Base-by-base conservation (phyloP, 495 filamentous ascomycete species). In the Thozetella sp. region DNA sequence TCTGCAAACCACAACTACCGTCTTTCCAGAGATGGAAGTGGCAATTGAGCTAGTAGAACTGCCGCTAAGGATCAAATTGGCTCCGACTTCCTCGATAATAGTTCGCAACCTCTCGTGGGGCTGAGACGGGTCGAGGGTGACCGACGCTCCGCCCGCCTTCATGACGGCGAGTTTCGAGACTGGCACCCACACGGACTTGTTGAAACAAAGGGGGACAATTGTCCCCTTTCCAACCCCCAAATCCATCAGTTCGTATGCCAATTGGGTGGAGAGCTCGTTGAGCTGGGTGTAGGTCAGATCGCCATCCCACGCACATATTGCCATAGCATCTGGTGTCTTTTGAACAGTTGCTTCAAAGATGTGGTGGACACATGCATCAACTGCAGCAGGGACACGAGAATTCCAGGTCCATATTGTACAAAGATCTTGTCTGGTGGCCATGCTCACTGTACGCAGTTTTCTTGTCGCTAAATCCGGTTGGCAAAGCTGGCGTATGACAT, bases 111-210 rank as follows among this genome's bases (percentile, higher is more conserved):
- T 6, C 17, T 6, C 30, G 9, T 37, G 9, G 30, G 30, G 30
- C 30, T 37, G 30, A 6, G 30, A 9, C 9, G 30, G 6, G 17
- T 37, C 30, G 9, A 37, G 30, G 30, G 53, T 26, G 17, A 24
- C 24, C 1, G 24, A 59, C n/a, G 60, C 71, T n/a, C 63, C 76
- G 13, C 79, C 79, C 12, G 79, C 68, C 20, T 75, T 75, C 26
- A 82, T 51, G 9, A 80, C 64, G 1, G 62, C 80, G 4, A 83
- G 50, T 13, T 76, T 70, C 1, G 76, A 67, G 11, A 81, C 72
- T n/a, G 73, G 37, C 37, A 67, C 67, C 74, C 72, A 73, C 50
- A 66, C 69, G 12, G 76, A 80, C 62, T 83, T 83, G 34, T 81
- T 71, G 20, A 82, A 66, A 56, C 71, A 76, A 15, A 84, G 59